Base-by-base conservation (phyloP, 306 rosid genomes). In the Inga leiocalycina region DNA sequence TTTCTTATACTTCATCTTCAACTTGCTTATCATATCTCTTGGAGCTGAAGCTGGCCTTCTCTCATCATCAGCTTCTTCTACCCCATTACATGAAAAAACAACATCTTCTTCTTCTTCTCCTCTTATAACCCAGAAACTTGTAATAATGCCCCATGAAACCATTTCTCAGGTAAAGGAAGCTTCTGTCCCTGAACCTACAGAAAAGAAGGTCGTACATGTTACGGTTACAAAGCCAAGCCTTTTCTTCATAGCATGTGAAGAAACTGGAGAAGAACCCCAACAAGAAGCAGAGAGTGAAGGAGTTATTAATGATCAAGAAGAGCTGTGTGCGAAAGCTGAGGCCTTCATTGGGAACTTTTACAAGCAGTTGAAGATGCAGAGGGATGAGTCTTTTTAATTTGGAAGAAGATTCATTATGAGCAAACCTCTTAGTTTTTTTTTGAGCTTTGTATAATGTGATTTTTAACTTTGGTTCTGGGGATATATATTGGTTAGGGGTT, bases 1-100 rank as follows among this genome's bases (percentile, higher is more conserved):
- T 27, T 91, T 86, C 71, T 82, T 93, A 54, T 94, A 94, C 85
- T 77, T 93, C 80, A 81, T 91, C 88, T 84, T 89, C 41, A 93
- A 93, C 74, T 78, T 90, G 76, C 91, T 94, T 59, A 88, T 94
- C 61, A 83, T 94, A 32, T 84, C 89, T 71, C 89, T 94, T 2
- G 93, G 93, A n/a, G 97, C 88, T 24, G 91, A 94, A 82, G 97
- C 97, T 1, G 98, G 98, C 12, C 81, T 93, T 83, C 87, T 94
- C 64, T 85, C 93, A 16, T 15, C 56, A 49, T 15, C 56, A 49
- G 71, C 83, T 79, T 83, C 87, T 59, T 78, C 93, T 62, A 82
- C 80, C 10, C 88, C 92, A 71, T 85, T 76, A 20, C 86, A 88
- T 52, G 88, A 89, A 71, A 89, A 37, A 57, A 86, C 78, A 15